These are phyloP conservation scores for Gossypium gossypioides DNA, from an alignment of 441 rosid genomes.

Conservation along the genomic window DNA sequence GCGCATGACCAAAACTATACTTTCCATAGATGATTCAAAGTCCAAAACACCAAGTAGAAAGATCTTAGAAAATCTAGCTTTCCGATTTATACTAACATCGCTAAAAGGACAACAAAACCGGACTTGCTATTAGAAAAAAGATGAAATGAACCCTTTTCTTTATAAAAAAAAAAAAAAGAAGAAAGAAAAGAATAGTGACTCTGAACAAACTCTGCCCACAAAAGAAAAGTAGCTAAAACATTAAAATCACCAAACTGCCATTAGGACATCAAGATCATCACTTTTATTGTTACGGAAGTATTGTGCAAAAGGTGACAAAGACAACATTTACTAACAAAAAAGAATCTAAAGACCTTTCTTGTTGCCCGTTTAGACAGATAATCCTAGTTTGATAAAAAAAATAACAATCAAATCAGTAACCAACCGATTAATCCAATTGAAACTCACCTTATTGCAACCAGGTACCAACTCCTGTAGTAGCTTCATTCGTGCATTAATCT, in stretches of 20 bases:
- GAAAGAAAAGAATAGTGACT: neutral
- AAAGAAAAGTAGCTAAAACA: neutral
- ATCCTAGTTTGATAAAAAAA: neutral
- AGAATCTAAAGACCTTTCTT: slow-evolving; percentile 1
- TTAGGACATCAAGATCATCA: neutral
- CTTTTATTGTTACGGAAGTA: slow-evolving; percentile 8
- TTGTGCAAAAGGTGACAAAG: slow-evolving; percentile 13
- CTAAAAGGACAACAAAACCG: neutral
- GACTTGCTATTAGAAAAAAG: neutral
- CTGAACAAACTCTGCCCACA: slow-evolving; percentile 3
- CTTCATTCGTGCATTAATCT: slow-evolving; percentile 62
- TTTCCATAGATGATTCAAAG: neutral
- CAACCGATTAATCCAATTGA: slow-evolving; percentile 18
- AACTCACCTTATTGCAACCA: slow-evolving; percentile 45
- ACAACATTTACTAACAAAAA: neutral
- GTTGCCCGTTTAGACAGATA: slow-evolving; percentile 3
- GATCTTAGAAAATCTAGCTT: slow-evolving; percentile 1
- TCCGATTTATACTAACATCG: neutral
- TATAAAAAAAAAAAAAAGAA: too few species aligned
- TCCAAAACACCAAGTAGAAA: neutral
- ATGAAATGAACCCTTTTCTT: too few species aligned
- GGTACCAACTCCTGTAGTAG: slow-evolving; percentile 64
- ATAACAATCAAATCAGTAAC: slow-evolving; percentile 23
- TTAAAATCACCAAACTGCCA: slow-evolving; percentile 2
- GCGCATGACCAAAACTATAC: neutral